Evolutionary conservation across 176 grass and related monocot genomes (phyloP).

Genomic region (Oryza coarctata): DNA sequence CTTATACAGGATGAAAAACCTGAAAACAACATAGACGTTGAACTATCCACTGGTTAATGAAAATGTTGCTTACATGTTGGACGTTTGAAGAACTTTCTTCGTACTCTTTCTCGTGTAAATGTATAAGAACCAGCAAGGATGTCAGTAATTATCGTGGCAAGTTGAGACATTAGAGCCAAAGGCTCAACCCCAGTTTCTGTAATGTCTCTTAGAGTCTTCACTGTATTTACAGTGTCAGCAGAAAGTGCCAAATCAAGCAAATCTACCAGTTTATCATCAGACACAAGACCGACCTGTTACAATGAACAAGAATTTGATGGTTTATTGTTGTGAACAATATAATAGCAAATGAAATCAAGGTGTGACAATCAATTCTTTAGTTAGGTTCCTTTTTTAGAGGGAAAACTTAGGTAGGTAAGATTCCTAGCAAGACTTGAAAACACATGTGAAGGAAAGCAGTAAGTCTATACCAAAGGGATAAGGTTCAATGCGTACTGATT

Average conservation of each 20-base stretch:
- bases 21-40: background rate
- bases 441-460: slow-evolving; percentile 13
- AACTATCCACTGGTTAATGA: slow-evolving; percentile 2
- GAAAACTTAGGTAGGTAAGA: background rate
- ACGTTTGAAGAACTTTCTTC: slow-evolving; percentile 69
- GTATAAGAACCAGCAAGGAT: slow-evolving; percentile 86
- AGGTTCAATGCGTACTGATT: slow-evolving; percentile 4
- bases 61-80: slow-evolving; percentile 52
- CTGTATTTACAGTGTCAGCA: slow-evolving; percentile 78
- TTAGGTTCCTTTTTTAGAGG: background rate
- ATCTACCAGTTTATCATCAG: slow-evolving; percentile 87
- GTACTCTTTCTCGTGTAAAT: slow-evolving; percentile 60
- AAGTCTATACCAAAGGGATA: background rate
- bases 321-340: background rate
- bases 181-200: slow-evolving; percentile 89
- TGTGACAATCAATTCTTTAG: background rate
- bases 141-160: slow-evolving; percentile 93
- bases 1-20: background rate
- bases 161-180: slow-evolving; percentile 86
- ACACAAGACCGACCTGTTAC: slow-evolving; percentile 79
- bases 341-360: slow-evolving; percentile 9
- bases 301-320: slow-evolving; percentile 20
- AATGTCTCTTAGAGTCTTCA: slow-evolving; percentile 76
- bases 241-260: slow-evolving; percentile 87
- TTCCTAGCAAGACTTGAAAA: background rate